Evolutionary conservation across 306 rosid species (phyloP), one percentile per base, ranked within the genome.

Genomic region (Hippophae rhamnoides): DNA sequence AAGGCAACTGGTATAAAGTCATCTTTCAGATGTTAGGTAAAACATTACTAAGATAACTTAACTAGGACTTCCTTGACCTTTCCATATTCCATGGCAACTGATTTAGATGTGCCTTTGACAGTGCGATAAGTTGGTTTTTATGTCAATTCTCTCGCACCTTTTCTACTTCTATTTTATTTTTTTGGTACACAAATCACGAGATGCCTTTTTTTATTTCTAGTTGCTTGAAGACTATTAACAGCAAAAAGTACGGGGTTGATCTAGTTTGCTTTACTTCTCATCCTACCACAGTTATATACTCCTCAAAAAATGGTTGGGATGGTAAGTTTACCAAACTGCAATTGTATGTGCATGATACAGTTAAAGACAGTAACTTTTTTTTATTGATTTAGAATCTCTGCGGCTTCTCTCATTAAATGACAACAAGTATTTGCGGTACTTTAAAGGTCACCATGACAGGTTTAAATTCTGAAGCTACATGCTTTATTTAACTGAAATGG

Each of bases 381-480:
- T 10, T 52, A 48, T 71, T 44, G 31, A 53, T 64, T 57, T 80
- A 92, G 98, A 92, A 80, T 92, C 96, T 67, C 54, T 87, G 75
- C 83, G 98, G 82, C 92, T 87, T 72, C 85, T 92, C 47, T 85
- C 96, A 1, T 71, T 92, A 78, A 85, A 31, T 41, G 98, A 92
- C 81, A 87, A 92, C 76, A 87, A 87, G 82, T 92, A 92, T 68
- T 76, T 92, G 78, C 81, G 95, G 75, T 92, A 92, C 78, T 92
- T 87, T 77, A 92, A 84, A 80, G 98, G 98, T 56, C 98, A 92
- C 68, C 98, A 87, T 63, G 96, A 85, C 85, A 87, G 96, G 98
- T 92, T 58, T 53, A 31, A 46, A 57, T 62, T 58, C 13, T n/a
- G 57, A 41, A 47, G 40, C 11, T 31, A 43, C 5, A 2, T 8